phyloP scores from a whole-genome alignment of 2,329 filamentous ascomycete species.

The Hyphodiscus sp. region DNA sequence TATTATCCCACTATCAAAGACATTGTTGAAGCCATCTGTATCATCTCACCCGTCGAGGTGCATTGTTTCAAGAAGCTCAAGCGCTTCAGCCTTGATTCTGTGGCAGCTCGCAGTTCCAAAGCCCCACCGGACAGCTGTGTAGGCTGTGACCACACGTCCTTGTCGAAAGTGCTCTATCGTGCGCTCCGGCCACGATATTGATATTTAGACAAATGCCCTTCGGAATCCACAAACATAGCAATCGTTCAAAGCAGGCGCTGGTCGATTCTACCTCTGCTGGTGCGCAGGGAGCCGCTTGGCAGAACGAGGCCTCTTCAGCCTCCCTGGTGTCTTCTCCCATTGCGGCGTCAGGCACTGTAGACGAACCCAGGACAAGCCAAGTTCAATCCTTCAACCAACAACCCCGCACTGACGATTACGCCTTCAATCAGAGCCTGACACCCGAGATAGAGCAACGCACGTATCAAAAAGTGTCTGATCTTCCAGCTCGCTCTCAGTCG shows the following conservation, averaged over 20 bases:
- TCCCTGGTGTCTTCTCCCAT: conserved; percentile 1
- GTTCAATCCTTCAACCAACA: conserved; percentile 10
- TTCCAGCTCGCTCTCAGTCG: conserved; percentile 23
- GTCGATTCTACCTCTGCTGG: conserved; percentile 16
- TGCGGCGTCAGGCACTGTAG: neutral
- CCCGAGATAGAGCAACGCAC: conserved; percentile 16
- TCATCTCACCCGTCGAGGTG: neutral
- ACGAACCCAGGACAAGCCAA: conserved; percentile 14
- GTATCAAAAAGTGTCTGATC: conserved; percentile 17
- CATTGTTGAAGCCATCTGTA: neutral
- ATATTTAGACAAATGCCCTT: conserved; percentile 27
- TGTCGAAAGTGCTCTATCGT: conserved; percentile 13
- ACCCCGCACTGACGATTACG: conserved; percentile 13
- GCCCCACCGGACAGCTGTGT: neutral
- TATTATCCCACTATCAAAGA: conserved; percentile 13
- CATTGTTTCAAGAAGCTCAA: neutral
- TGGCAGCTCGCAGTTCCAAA: neutral
- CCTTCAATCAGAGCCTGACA: conserved; percentile 19
- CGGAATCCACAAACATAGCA: conserved; percentile 27
- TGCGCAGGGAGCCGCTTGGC: conserved; percentile 5
- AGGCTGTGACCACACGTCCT: neutral
- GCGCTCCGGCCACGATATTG: conserved; percentile 22
- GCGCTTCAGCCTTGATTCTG: neutral
- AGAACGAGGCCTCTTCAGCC: conserved; percentile 8
- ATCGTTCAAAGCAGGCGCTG: conserved; percentile 30